Percentiles rank a stretch among this genome's conserved stretches.
phyloP scores from a whole-genome alignment of 805 yeast genomes.

The Kurtzmaniella fragi region DNA sequence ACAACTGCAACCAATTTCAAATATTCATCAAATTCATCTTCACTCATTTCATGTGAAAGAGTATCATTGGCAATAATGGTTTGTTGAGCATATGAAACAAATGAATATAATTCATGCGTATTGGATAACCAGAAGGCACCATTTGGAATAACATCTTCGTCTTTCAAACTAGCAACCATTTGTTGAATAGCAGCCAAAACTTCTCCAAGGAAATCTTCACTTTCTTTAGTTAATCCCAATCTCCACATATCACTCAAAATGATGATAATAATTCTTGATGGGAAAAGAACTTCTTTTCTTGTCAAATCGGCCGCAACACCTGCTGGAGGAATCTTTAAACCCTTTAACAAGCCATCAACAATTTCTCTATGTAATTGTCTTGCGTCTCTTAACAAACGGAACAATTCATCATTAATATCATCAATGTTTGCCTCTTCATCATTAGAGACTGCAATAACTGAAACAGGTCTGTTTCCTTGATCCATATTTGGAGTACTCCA shows the following conservation, averaged over 20 bases:
- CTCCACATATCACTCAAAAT: slow-evolving; percentile 98
- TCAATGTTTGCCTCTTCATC: slow-evolving; percentile 53
- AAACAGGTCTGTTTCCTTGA: slow-evolving; percentile 51
- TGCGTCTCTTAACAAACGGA: slow-evolving; percentile 65
- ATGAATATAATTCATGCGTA: slow-evolving; percentile 91
- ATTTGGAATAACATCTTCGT: slow-evolving; percentile 81
- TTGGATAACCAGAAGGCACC: slow-evolving; percentile 98
- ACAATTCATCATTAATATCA: slow-evolving; percentile 71
- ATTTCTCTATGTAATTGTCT: slow-evolving; percentile 74
- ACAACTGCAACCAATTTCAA: slow-evolving; percentile 84
- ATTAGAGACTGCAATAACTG: slow-evolving; percentile 54
- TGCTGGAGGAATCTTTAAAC: slow-evolving; percentile 79
- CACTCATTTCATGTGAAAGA: slow-evolving; percentile 78
- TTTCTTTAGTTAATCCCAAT: slow-evolving; percentile 85
- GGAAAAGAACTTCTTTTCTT: slow-evolving; percentile 89
- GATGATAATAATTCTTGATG: slow-evolving; percentile 90
- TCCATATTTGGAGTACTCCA: slow-evolving; percentile 33
- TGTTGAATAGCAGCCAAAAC: slow-evolving; percentile 83
- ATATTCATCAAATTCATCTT: slow-evolving; percentile 85
- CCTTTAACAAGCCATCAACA: slow-evolving; percentile 79
- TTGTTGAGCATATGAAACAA: slow-evolving; percentile 88
- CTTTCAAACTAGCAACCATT: slow-evolving; percentile 72
- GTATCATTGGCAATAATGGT: slow-evolving; percentile 85
- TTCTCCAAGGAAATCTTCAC: slow-evolving; percentile 86
- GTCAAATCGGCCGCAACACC: slow-evolving; percentile 79